Percentiles rank a stretch among this genome's conserved stretches.
phyloP scores from a whole-genome alignment of 169 alveolate genomes.

The Cryptosporidium parvum region DNA sequence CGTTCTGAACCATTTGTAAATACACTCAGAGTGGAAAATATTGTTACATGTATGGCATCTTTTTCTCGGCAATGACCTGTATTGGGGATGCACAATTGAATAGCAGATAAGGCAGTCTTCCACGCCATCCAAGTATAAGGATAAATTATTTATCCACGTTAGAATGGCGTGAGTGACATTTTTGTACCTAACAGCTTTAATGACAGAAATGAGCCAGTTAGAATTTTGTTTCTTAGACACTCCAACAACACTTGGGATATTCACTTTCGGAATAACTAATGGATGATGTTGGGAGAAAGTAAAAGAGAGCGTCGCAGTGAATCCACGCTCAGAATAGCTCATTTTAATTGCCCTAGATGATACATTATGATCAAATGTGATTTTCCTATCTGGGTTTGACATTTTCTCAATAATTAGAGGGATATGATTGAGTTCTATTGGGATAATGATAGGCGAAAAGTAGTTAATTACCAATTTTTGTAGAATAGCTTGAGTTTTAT shows the following conservation, averaged over 20 bases:
- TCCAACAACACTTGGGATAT: constrained; percentile 41
- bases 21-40: constrained; percentile 82
- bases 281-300: constrained; percentile 65
- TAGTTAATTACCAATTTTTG: constrained; percentile 39
- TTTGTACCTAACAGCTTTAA: constrained; percentile 48
- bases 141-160: constrained; percentile 71
- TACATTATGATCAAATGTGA: constrained; percentile 15
- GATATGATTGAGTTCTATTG: constrained; percentile 29
- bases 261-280: constrained; percentile 46
- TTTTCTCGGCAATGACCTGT: constrained; percentile 76
- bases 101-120: constrained; percentile 81
- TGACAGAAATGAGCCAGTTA: constrained; percentile 58
- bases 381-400: constrained; percentile 39
- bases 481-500: constrained; percentile 26
- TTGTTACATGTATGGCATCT: constrained; percentile 77
- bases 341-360: constrained; percentile 61
- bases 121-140: constrained; percentile 52
- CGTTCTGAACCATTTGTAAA: constrained; percentile 84
- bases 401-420: constrained; percentile 18
- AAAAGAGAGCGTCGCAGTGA: constrained; percentile 32
- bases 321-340: constrained; percentile 37
- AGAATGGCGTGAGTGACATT: constrained; percentile 45
- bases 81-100: constrained; percentile 79
- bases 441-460: constrained; percentile 45
- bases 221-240: constrained; percentile 62